Base-by-base conservation (phyloP, 352 stramenopile genomes). In the Globisporangium uncinulatum region DNA sequence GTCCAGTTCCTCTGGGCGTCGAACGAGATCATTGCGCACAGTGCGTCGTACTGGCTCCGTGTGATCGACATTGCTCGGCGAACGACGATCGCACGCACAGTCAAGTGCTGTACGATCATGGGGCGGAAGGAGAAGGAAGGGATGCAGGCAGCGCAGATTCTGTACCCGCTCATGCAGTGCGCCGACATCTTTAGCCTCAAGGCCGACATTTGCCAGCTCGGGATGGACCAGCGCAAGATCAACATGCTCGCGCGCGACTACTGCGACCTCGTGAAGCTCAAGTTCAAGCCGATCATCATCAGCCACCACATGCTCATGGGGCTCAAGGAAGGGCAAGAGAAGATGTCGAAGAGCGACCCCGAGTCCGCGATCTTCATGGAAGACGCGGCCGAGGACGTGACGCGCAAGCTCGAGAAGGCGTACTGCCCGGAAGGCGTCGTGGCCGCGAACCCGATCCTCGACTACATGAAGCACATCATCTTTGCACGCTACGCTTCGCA, bases 91-190 rank as follows among this genome's bases (percentile, higher is more conserved):
- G 83, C 86, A 43, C 86, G 96, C 31, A 98, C 98, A 58, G 92
- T 98, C 71, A 98, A 98, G 67, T 99, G 97, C 77, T 99, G 97
- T 72, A 98, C 98, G 60, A 99, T 99, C 69, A 99, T 99, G 97
- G 97, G 97, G 8, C 81, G 97, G 37, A 87, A 98, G 60, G 83
- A 94, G 62, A 86, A 85, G 56, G 79, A 83, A 21, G 83, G 81
- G 56, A 94, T 98, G 67, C 96, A 89, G n/a, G 80, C 90, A 3
- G 95, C 95, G 29, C 95, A 98, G 71, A 95, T 99, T 37, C 73
- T 99, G 56, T 99, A 98, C 76, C 95, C 96, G 44, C 76, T 98
- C 10, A 98, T 99, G 96, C 96, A 99, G 77, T 99, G 97, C 73
- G 97, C 96, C 11, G 97, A 99, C 72, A 97, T 99, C 41, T 99